A percentile compares a stretch with the other conserved stretches of the same genome.
Evolutionary conservation across 371 early-diverging fungal species (phyloP).

Genomic region (Rhizopus microsporus): DNA sequence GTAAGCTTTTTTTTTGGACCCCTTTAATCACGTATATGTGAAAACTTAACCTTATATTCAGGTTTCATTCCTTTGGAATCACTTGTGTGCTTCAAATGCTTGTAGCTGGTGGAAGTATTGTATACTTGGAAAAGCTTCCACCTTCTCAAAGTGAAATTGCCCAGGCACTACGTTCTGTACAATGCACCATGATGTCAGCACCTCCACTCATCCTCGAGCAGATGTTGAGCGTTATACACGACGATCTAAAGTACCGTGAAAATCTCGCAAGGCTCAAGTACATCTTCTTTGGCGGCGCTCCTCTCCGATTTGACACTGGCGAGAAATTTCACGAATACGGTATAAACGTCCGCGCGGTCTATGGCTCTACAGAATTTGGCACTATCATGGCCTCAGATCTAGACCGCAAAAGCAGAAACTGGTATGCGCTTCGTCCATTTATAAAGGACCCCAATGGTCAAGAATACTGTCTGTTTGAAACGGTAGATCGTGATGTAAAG

Average conservation of each 20-base stretch:
- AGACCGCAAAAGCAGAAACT: conserved; percentile 5
- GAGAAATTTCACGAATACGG: background rate
- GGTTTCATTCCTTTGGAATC: conserved; percentile 2
- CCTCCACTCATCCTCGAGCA: background rate
- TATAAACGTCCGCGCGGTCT: background rate
- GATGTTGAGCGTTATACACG: background rate
- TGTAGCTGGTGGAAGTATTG: background rate
- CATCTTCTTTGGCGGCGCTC: conserved; percentile 5
- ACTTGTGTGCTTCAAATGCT: background rate
- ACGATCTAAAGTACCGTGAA: background rate
- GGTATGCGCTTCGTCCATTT: background rate
- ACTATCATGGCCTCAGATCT: background rate
- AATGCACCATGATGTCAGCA: background rate
- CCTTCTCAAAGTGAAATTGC: background rate
- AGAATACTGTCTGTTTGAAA: background rate
- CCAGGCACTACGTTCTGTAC: background rate
- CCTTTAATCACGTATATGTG: background rate
- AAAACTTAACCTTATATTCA: background rate
- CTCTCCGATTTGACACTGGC: conserved; percentile 4
- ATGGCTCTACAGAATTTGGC: background rate
- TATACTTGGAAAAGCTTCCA: background rate
- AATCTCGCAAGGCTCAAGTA: background rate
- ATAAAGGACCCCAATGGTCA: background rate
- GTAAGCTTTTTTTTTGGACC: conserved; percentile 11
- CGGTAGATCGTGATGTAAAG: background rate